phyloP scores from a whole-genome alignment of 345 rosid genomes.

The Eutrema yunnanense region DNA sequence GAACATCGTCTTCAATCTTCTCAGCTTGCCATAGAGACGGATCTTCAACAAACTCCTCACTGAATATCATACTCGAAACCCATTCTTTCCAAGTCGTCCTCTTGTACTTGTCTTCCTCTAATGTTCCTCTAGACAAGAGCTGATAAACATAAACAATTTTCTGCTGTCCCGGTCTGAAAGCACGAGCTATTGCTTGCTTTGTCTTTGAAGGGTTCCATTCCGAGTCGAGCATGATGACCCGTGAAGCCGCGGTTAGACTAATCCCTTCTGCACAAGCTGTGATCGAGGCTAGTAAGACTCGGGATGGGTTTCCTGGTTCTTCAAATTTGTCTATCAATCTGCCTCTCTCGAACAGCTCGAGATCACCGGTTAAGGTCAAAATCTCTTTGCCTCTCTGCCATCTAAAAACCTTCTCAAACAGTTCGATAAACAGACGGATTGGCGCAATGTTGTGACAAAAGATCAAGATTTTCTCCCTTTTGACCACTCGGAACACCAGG shows the following conservation, averaged over 20 bases:
- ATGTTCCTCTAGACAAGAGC: constrained; percentile 67
- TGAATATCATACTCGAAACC: constrained; percentile 94
- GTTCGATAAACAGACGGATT: constrained; percentile 50
- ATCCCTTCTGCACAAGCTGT: constrained; percentile 97
- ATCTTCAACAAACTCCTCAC: constrained; percentile 87
- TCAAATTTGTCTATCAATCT: constrained; percentile 74
- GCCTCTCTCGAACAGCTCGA: constrained; percentile 86
- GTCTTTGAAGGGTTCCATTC: constrained; percentile 99
- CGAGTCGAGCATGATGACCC: constrained; percentile 69
- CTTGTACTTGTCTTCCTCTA: constrained; percentile 82
- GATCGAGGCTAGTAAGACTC: constrained; percentile 74
- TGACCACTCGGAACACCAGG: constrained; percentile 68
- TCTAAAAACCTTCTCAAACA: constrained; percentile 62
- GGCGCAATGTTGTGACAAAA: constrained; percentile 99
- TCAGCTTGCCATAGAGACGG: constrained; percentile 88
- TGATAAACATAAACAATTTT: constrained; percentile 92
- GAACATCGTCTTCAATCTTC: constrained; percentile 81
- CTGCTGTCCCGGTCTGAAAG: constrained; percentile 89
- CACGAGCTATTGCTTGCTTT: constrained; percentile 93
- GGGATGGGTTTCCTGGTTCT: constrained; percentile 57
- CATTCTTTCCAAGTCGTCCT: constrained; percentile 99
- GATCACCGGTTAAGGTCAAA: constrained; percentile 74
- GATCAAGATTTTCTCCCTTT: constrained; percentile 70
- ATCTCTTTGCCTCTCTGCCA: constrained; percentile 79
- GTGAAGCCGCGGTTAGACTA: constrained; percentile 94